Percentiles rank a stretch among this genome's conserved stretches.
Evolutionary conservation across 176 grass and related monocot genomes (phyloP).

Genomic region (Leersia perrieri): DNA sequence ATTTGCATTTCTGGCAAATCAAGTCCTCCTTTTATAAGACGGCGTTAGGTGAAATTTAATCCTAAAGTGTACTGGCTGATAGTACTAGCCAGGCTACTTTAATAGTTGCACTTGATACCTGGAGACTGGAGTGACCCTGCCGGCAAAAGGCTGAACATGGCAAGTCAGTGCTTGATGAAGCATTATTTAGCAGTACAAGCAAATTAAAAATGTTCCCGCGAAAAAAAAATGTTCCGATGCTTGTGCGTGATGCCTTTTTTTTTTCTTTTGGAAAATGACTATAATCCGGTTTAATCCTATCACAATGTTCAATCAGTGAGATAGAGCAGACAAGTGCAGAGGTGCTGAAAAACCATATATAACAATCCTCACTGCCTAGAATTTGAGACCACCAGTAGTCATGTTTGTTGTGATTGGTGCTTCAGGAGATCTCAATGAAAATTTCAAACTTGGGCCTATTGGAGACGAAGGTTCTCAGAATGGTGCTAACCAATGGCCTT

Average conservation of each 20-base stretch:
- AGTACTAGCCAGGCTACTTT: background rate
- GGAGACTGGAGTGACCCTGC: background rate
- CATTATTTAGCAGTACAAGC: background rate
- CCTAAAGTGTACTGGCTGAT: background rate
- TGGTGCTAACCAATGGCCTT: slow-evolving; percentile 65
- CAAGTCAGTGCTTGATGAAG: background rate
- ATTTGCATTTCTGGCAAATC: background rate
- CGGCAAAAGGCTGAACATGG: background rate
- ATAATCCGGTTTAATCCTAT: no score
- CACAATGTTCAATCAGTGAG: no score
- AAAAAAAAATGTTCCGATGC: background rate
- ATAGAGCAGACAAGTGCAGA: no score
- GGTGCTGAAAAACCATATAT: no score
- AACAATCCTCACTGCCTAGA: no score
- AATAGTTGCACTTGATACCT: background rate
- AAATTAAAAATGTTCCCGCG: background rate
- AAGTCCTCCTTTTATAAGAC: background rate
- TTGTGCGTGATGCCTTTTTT: no score
- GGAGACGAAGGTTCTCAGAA: slow-evolving; percentile 24
- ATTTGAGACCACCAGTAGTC: no score
- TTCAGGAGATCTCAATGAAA: slow-evolving; percentile 77
- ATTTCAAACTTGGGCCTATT: slow-evolving; percentile 58
- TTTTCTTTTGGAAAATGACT: no score
- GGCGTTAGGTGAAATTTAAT: background rate
- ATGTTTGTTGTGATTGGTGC: slow-evolving; percentile 7